These are phyloP conservation scores for Euphorbia lathyris DNA, from an alignment of 345 rosid species.

Conservation along the genomic window DNA sequence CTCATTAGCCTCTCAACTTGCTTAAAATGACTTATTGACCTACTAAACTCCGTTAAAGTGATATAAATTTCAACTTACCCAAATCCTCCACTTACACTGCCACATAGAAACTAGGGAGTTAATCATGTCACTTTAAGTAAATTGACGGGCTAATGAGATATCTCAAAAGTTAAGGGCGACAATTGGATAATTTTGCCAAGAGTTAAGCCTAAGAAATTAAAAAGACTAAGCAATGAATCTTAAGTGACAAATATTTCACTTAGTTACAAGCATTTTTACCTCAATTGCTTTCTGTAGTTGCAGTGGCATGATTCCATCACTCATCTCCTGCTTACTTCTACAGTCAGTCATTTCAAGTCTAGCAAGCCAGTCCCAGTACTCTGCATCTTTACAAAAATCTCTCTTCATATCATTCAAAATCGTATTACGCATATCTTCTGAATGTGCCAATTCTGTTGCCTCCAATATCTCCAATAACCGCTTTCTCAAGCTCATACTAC, in stretches of 20 bases:
- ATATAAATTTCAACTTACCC: too few species aligned
- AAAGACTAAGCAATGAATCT: background rate
- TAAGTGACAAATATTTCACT: background rate
- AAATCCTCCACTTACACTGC: too few species aligned
- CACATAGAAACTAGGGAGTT: too few species aligned
- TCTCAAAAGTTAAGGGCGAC: too few species aligned
- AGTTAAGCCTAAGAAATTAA: background rate
- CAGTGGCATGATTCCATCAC: conserved; percentile 19
- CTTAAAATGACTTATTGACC: too few species aligned
- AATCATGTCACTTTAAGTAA: too few species aligned
- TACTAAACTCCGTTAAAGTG: too few species aligned
- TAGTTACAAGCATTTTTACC: conserved; percentile 32
- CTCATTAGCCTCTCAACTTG: too few species aligned
- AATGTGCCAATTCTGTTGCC: conserved; percentile 56
- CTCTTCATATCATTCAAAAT: conserved; percentile 72
- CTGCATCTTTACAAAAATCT: conserved; percentile 62
- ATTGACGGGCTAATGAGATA: too few species aligned
- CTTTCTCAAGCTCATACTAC: conserved; percentile 67
- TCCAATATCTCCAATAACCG: conserved; percentile 74
- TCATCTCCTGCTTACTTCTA: conserved; percentile 22
- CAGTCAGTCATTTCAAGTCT: conserved; percentile 49
- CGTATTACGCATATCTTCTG: conserved; percentile 53
- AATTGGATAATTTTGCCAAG: too few species aligned
- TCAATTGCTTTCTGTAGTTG: conserved; percentile 58
- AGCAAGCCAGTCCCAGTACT: conserved; percentile 94